phyloP scores from a whole-genome alignment of 768 basidiomycete species.

The Mycena vitilis region DNA sequence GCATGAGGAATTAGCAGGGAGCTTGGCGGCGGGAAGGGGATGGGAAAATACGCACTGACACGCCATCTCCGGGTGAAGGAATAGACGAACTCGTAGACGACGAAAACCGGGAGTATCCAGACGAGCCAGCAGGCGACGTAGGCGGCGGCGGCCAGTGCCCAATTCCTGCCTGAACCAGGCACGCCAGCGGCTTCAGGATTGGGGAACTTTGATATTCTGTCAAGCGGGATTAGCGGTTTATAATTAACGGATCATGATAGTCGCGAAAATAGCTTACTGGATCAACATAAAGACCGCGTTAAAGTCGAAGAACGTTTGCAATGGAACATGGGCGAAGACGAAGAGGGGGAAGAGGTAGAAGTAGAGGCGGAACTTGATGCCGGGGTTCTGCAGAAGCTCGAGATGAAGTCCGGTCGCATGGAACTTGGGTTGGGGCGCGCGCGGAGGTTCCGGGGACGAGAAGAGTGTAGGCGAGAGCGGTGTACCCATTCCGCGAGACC shows the following conservation, averaged over 20 bases:
- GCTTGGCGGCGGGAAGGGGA: conserved; percentile 23
- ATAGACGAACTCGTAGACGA: conserved; percentile 83
- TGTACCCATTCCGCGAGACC: conserved; percentile 68
- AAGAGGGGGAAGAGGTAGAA: conserved; percentile 79
- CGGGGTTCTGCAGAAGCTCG: conserved; percentile 73
- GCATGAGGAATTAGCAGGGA: conserved; percentile 21
- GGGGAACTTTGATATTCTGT: conserved; percentile 80
- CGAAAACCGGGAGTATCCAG: conserved; percentile 78
- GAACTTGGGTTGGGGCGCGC: conserved; percentile 71
- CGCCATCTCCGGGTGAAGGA: conserved; percentile 83
- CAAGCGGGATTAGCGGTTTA: conserved; percentile 1
- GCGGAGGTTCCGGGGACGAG: conserved; percentile 50
- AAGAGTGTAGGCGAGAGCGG: conserved; percentile 56
- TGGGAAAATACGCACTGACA: conserved; percentile 69
- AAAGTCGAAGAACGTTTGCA: conserved; percentile 91
- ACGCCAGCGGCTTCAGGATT: conserved; percentile 76
- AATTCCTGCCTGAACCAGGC: conserved; percentile 78
- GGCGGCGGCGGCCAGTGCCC: conserved; percentile 85
- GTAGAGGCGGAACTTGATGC: conserved; percentile 63
- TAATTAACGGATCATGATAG: conserved; percentile 21
- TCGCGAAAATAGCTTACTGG: conserved; percentile 65
- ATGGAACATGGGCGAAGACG: conserved; percentile 75
- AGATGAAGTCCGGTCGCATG: conserved; percentile 74
- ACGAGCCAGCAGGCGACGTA: conserved; percentile 85
- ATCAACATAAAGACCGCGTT: conserved; percentile 87